Evolutionary conservation across 495 filamentous ascomycete genomes (phyloP).

Genomic region (Tuber magnatum): DNA sequence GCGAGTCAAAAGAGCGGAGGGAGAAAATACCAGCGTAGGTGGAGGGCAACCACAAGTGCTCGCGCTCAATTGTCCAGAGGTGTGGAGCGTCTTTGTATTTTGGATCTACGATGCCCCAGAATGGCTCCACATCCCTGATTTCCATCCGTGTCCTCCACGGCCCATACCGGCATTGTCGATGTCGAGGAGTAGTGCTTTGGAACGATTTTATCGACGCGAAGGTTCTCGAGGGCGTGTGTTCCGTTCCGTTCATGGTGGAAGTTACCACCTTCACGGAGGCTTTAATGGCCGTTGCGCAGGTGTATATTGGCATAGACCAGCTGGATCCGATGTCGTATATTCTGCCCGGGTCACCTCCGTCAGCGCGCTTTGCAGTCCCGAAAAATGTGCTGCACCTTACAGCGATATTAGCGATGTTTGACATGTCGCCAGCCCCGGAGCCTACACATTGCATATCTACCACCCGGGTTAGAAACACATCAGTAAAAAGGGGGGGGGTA

Average conservation of each 20-base stretch:
- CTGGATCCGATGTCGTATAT: slow-evolving; percentile 40
- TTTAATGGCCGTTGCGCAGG: slow-evolving; percentile 44
- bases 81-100: slow-evolving; percentile 38
- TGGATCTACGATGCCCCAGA: slow-evolving; percentile 43
- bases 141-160: slow-evolving; percentile 41
- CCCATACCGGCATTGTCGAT: slow-evolving; percentile 40
- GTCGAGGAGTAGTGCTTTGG: slow-evolving; percentile 37
- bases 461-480: not conserved
- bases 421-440: slow-evolving; percentile 33
- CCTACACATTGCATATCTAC: slow-evolving; percentile 38
- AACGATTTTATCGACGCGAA: no score
- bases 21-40: no score
- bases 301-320: slow-evolving; percentile 45
- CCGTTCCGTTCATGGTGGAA: slow-evolving; percentile 40
- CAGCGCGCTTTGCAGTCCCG: no score
- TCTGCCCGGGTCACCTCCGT: no score
- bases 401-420: slow-evolving; percentile 45
- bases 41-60: slow-evolving; percentile 38
- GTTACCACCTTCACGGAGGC: slow-evolving; percentile 46
- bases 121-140: slow-evolving; percentile 29
- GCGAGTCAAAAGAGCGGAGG: no score
- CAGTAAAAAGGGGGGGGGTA: not conserved
- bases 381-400: no score
- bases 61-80: slow-evolving; percentile 37
- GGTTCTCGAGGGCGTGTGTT: slow-evolving; percentile 31